Percentiles rank a stretch among this genome's conserved stretches.
Conservation (phyloP, 495 filamentous ascomycete genomes). For the Acidomyces sp. region DNA sequence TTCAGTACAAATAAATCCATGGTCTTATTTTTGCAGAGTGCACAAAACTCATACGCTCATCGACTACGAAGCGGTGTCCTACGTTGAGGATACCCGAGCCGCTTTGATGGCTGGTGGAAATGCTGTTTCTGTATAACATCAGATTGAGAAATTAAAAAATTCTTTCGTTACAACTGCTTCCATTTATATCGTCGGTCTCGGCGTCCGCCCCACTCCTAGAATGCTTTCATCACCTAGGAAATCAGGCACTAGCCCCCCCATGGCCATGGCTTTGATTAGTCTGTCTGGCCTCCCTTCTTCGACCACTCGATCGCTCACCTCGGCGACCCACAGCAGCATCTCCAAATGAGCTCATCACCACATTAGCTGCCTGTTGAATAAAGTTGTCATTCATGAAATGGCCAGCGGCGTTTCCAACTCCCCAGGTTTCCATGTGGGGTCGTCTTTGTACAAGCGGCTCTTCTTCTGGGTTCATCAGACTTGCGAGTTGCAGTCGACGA, state of each 20-base stretch:
- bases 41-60: too few species aligned
- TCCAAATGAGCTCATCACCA: conserved; percentile 18
- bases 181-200: too few species aligned
- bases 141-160: too few species aligned
- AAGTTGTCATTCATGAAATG: conserved; percentile 35
- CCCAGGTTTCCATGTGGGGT: conserved; percentile 21
- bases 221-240: conserved; percentile 20
- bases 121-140: too few species aligned
- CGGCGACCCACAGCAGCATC: conserved; percentile 16
- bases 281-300: conserved; percentile 6
- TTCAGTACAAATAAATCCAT: too few species aligned
- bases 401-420: conserved; percentile 30
- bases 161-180: too few species aligned
- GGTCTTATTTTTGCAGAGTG: too few species aligned
- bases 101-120: too few species aligned
- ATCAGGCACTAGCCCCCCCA: conserved; percentile 13
- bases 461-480: conserved; percentile 32
- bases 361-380: conserved; percentile 20
- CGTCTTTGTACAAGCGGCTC: conserved; percentile 23
- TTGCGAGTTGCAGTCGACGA: conserved; percentile 39
- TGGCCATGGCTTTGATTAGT: conserved; percentile 1
- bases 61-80: too few species aligned
- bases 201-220: conserved; percentile 3
- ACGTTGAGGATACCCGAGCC: too few species aligned
- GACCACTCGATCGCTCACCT: conserved; percentile 14